Evolutionary conservation across 2,329 filamentous ascomycete genomes (phyloP).

Genomic region (Nakataea oryzae): DNA sequence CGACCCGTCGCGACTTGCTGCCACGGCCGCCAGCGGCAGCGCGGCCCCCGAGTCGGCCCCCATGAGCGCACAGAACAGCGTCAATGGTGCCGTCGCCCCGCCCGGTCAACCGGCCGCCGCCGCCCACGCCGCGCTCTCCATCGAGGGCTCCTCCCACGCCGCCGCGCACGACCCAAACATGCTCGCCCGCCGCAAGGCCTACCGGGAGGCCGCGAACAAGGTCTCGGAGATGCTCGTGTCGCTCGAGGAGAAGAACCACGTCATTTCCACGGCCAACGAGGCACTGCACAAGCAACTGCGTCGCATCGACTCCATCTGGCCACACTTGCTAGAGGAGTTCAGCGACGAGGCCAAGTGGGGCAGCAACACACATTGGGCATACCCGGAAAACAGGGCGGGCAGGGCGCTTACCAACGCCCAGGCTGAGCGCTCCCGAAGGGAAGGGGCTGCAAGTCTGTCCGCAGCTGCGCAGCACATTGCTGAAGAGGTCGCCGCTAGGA

Average conservation of each 20-base stretch:
- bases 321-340: slow-evolving; percentile 78
- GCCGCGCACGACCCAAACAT: slow-evolving; percentile 45
- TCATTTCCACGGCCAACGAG: slow-evolving; percentile 85
- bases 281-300: slow-evolving; percentile 75
- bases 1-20: slow-evolving; percentile 28
- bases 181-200: slow-evolving; percentile 60
- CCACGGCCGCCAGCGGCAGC: slow-evolving; percentile 30
- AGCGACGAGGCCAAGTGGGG: slow-evolving; percentile 92
- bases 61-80: slow-evolving; percentile 40
- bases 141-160: slow-evolving; percentile 15
- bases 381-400: slow-evolving; percentile 68
- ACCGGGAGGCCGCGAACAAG: slow-evolving; percentile 65
- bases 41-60: slow-evolving; percentile 31
- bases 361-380: slow-evolving; percentile 89
- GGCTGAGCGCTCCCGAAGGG: slow-evolving; percentile 65
- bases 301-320: slow-evolving; percentile 79
- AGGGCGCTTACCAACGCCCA: slow-evolving; percentile 47
- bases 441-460: slow-evolving; percentile 68
- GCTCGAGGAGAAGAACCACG: slow-evolving; percentile 95
- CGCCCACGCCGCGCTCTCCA: neutral
- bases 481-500: slow-evolving; percentile 73
- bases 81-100: slow-evolving; percentile 15
- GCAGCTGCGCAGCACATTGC: slow-evolving; percentile 69
- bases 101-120: neutral
- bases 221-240: slow-evolving; percentile 81